Evolutionary conservation across 441 rosid species (phyloP).

Genomic region (Aquilaria agallochum): DNA sequence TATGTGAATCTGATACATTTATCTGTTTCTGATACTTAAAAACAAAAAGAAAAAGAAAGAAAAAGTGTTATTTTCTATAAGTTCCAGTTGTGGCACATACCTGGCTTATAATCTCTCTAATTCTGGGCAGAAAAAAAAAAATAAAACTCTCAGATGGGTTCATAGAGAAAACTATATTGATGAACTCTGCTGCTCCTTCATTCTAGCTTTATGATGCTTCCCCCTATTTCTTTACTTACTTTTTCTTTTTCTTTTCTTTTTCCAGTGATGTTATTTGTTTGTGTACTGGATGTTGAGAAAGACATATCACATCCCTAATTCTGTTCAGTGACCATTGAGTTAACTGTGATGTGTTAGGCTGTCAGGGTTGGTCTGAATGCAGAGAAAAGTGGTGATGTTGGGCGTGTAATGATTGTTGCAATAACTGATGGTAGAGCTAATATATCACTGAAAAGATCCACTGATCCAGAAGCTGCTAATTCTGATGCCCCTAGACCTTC

Average conservation of each 20-base stretch:
- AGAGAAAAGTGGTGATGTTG: slow-evolving; percentile 97
- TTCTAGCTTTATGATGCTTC: no score
- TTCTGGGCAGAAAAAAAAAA: neutral
- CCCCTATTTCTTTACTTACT: no score
- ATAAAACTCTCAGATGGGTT: neutral
- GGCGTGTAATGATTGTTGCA: slow-evolving; percentile 95
- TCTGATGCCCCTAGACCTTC: slow-evolving; percentile 90
- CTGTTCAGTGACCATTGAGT: neutral
- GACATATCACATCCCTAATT: neutral
- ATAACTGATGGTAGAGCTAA: slow-evolving; percentile 97
- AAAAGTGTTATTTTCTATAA: no score
- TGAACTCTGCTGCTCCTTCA: no score
- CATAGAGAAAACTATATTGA: neutral
- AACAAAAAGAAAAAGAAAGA: no score
- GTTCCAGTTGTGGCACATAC: no score
- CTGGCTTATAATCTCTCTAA: neutral
- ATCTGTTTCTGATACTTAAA: slow-evolving; percentile 2
- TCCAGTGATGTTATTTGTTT: neutral
- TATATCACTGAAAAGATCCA: slow-evolving; percentile 87
- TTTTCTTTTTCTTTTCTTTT: neutral
- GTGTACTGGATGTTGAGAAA: no score
- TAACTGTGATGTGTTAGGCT: slow-evolving; percentile 41
- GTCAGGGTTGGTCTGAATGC: slow-evolving; percentile 97
- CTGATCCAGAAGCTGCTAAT: slow-evolving; percentile 75
- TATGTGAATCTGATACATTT: slow-evolving; percentile 29